Evolutionary conservation across 371 early-diverging fungal genomes (phyloP).

Genomic region (Saksenaea oblongispora): DNA sequence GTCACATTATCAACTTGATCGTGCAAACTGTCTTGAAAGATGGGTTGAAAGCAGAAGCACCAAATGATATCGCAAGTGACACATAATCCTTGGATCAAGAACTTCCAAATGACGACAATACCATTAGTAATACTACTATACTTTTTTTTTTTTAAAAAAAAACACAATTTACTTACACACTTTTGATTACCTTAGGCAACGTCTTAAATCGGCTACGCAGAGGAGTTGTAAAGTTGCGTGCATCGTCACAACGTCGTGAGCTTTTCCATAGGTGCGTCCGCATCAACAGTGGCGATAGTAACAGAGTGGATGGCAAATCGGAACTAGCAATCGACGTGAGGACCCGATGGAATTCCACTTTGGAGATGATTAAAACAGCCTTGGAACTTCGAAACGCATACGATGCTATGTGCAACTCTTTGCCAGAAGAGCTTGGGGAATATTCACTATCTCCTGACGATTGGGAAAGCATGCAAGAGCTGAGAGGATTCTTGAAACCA

Average conservation of each 20-base stretch:
- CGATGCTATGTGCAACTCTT: neutral
- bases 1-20: conserved; percentile 24
- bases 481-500: neutral
- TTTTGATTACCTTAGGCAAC: neutral
- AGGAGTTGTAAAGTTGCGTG: conserved; percentile 18
- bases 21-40: conserved; percentile 20
- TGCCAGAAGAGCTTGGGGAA: neutral
- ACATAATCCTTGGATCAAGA: no score
- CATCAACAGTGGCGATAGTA: neutral
- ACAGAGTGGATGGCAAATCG: neutral
- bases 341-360: conserved; percentile 21
- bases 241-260: conserved; percentile 15
- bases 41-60: conserved; percentile 8
- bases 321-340: conserved; percentile 14
- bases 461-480: neutral
- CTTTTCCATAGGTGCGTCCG: neutral
- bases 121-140: neutral
- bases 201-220: neutral
- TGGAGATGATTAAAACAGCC: conserved; percentile 17
- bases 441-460: neutral
- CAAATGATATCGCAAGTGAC: no score
- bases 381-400: conserved; percentile 9
- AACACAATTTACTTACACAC: neutral
- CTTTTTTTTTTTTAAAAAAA: no score
- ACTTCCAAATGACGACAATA: neutral